Evolutionary conservation across 108 stramenopile genomes (phyloP).

Genomic region (Pseudonitzschia delicatissima): DNA sequence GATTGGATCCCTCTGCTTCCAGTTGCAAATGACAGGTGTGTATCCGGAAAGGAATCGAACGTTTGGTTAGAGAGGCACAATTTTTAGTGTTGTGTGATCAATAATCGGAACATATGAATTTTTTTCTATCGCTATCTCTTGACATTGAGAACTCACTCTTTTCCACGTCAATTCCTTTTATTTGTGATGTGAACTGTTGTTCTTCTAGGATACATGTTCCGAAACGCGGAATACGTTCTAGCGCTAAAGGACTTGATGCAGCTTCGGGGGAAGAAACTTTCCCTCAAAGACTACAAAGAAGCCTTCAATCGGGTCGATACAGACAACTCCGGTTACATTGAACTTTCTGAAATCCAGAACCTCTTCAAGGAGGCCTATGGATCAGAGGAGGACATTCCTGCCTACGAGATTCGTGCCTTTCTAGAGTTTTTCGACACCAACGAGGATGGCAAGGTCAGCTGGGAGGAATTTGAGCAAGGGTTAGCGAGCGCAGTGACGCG

Average conservation of each 20-base stretch:
- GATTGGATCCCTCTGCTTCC: conserved; percentile 76
- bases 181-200: background rate
- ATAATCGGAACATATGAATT: no score
- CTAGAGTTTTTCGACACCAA: conserved; percentile 85
- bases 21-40: conserved; percentile 82
- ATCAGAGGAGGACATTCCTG: conserved; percentile 35
- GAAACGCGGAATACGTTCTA: conserved; percentile 90
- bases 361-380: conserved; percentile 68
- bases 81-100: background rate
- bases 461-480: conserved; percentile 85
- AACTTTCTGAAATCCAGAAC: conserved; percentile 55
- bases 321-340: conserved; percentile 78
- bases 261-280: conserved; percentile 41
- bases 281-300: conserved; percentile 70
- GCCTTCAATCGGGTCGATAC: conserved; percentile 78
- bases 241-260: conserved; percentile 78
- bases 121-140: no score
- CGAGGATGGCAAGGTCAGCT: conserved; percentile 75
- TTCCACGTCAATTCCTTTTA: background rate
- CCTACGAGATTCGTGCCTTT: conserved; percentile 76
- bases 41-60: background rate
- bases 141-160: no score
- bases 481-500: conserved; percentile 32
- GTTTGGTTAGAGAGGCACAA: background rate
- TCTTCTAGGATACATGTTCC: conserved; percentile 67